These are phyloP conservation scores for Pythium pyrilobum DNA, from an alignment of 352 stramenopile species.

Conservation along the genomic window DNA sequence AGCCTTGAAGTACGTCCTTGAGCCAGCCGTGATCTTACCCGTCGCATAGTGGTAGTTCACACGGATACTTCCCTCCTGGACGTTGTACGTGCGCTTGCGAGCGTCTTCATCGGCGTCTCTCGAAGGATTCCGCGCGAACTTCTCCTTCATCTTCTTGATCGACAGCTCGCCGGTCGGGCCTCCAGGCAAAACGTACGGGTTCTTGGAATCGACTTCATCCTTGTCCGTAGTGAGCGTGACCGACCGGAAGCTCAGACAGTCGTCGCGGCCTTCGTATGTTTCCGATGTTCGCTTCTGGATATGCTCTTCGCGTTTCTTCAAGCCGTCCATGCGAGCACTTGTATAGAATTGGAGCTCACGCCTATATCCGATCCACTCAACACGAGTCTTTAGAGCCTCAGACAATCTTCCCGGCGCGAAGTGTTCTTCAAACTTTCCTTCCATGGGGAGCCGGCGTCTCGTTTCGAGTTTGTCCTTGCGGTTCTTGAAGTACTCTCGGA, in stretches of 20 bases:
- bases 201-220: conserved; percentile 72
- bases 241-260: conserved; percentile 80
- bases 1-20: conserved; percentile 77
- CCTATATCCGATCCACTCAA: conserved; percentile 84
- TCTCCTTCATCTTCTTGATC: conserved; percentile 94
- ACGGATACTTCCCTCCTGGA: conserved; percentile 85
- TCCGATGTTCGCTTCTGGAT: conserved; percentile 88
- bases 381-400: conserved; percentile 68
- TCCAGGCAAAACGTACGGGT: conserved; percentile 71
- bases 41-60: conserved; percentile 91
- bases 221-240: conserved; percentile 75
- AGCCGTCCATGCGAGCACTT: conserved; percentile 82
- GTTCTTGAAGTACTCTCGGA: conserved; percentile 91
- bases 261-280: conserved; percentile 79
- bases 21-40: conserved; percentile 86
- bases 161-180: conserved; percentile 65
- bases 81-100: conserved; percentile 88
- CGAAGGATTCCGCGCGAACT: conserved; percentile 68
- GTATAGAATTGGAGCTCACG: conserved; percentile 91
- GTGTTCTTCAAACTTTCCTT: conserved; percentile 83
- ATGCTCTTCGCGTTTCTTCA: conserved; percentile 80
- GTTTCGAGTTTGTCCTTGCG: conserved; percentile 86
- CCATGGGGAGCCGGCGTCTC: conserved; percentile 71
- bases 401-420: conserved; percentile 68
- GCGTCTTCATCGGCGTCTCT: conserved; percentile 72